Base-by-base conservation (phyloP, 176 grass and related monocot genomes). In the Aegilops bicornis region DNA sequence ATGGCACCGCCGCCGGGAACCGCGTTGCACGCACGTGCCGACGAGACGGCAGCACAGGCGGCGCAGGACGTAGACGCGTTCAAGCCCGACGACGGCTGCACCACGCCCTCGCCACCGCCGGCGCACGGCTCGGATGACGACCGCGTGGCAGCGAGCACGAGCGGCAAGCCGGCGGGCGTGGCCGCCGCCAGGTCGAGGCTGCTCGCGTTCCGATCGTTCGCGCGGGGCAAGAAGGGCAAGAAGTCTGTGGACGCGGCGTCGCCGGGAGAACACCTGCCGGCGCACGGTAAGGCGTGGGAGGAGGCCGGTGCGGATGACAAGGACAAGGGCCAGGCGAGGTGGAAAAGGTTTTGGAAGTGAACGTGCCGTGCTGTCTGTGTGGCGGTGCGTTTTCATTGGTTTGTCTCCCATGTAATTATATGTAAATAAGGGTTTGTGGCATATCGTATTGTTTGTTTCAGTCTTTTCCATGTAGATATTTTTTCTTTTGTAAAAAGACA, bases 341-440 rank as follows among this genome's bases (percentile, higher is more conserved):
- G 85, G 62, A 85, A 69, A 69, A 69, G 77, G 30, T 85, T 91
- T 47, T 91, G 89, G 82, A 91, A 82, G 70, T 88, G 89, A 91
- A 68, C 15, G 58, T 15, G 16, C 29, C 10, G 39, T 19, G 8
- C 50, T 54, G 48, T 52, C 48, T 50, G 47, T 1, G 15, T 52
- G 6, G 16, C 50, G 50, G 50, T 54, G 50, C 16, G 5, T 54
- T 19, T 54, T 54, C 16, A 52, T 52, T 52, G 48, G 48, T 52
- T 52, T 5, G 43, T 4, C 43, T 47, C 12, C 11, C 43, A 45
- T 31, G 30, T 27, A 27, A 27, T 27, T 27, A 1, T 27, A 27
- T 31, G 30, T 31, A 35, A 35, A 35, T 35, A 35, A 35, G 5
- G 33, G 37, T 1, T 40, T 40, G 37, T 40, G 37, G 37, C 8